phyloP scores from a whole-genome alignment of 2,329 filamentous ascomycete genomes.

The Periconia macrospinosa region DNA sequence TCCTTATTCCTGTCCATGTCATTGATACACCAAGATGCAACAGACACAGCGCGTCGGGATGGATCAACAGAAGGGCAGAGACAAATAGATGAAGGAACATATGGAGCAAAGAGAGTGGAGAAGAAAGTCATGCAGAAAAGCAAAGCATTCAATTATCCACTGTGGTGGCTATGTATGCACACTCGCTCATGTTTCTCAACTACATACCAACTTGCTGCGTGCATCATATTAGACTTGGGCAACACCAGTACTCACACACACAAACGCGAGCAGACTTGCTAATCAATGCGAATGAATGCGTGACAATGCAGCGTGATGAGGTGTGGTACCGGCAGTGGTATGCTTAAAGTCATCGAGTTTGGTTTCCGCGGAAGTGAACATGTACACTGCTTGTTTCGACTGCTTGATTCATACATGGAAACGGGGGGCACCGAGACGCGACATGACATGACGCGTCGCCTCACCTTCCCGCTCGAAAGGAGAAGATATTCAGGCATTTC shows the following conservation, averaged over 20 bases:
- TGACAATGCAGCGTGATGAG: conserved; percentile 19
- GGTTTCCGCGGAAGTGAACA: background rate
- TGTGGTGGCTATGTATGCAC: background rate
- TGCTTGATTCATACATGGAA: background rate
- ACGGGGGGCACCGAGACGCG: background rate
- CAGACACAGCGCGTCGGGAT: no score
- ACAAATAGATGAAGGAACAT: background rate
- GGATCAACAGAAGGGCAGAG: no score
- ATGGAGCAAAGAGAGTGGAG: background rate
- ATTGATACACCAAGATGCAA: no score
- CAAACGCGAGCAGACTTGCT: background rate
- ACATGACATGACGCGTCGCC: background rate
- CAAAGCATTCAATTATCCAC: background rate
- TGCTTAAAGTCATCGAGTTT: background rate
- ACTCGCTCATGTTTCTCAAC: background rate
- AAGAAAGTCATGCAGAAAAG: background rate
- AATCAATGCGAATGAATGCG: conserved; percentile 11
- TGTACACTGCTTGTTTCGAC: background rate
- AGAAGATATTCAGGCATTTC: no score
- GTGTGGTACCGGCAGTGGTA: background rate
- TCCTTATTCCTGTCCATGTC: background rate
- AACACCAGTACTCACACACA: background rate
- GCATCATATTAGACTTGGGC: background rate
- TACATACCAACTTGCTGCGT: background rate
- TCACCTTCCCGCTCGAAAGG: background rate